Base-by-base conservation (phyloP, 768 basidiomycete species). In the Pulveroboletus frians region DNA sequence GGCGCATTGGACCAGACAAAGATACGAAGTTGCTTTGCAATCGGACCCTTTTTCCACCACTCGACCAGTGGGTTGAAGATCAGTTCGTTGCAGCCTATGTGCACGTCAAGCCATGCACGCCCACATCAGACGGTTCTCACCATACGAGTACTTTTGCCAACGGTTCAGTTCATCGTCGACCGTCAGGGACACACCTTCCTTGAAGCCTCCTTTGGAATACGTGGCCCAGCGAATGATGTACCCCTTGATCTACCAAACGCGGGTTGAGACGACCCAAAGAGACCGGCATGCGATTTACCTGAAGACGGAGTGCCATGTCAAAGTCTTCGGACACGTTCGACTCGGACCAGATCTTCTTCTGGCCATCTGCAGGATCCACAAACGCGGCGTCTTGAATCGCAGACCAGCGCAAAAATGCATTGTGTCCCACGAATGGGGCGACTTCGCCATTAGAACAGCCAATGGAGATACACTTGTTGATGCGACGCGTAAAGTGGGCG, bases 111-210 rank as follows among this genome's bases (percentile, higher is more conserved):
- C 49, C 26, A 50, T 1, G 47, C 35, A 29, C 4, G 9, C 1
- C 57, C 73, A 70, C 39, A 39, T n/a, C n/a, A 73, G 29, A 26
- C 23, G 4, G 5, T 71, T 54, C 57, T 63, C 3, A 59, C 84
- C 86, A 67, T 88, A 88, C 0, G 85, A 73, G 54, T 89, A 90
- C 65, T 93, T 95, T 60, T 93, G 89, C 92, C 92, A 96, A 3
- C 92, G 69, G 58, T 93, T 93, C 9, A 96, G 71, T 65, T 96
- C 92, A 57, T 96, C 92, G 47, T 92, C 90, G 48, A 83, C 85
- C 0, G 92, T 93, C 23, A 96, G 69, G 0, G 87, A 89, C 17
- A 96, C 92, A 54, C 92, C 92, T 60, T 96, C 92, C 69, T 92
- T 88, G 76, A 94, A 94, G 1, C 83, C 88, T 35, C 90, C 86